Percentiles rank a stretch among this genome's conserved stretches.
Evolutionary conservation across 179 eudicot species (phyloP).

Genomic region (Nepenthes alata): DNA sequence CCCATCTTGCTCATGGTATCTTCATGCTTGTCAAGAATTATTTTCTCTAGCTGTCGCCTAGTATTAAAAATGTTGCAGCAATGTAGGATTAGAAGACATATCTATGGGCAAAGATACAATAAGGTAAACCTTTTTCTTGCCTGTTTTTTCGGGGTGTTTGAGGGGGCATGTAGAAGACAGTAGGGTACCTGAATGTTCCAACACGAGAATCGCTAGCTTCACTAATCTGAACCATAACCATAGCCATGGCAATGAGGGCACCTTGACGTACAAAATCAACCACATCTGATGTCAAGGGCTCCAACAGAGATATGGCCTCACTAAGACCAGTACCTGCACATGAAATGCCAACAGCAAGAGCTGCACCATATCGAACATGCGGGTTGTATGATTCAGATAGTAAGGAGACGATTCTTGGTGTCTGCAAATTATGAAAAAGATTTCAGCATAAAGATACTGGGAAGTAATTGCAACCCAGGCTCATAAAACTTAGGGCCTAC

Average conservation of each 20-base stretch:
- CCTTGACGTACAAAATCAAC: slow-evolving; percentile 99
- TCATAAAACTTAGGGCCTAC: too few species aligned
- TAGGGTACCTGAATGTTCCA: slow-evolving; percentile 78
- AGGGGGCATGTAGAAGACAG: background rate
- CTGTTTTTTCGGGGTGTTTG: background rate
- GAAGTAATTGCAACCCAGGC: background rate
- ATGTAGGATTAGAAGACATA: background rate
- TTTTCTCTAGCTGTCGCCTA: slow-evolving; percentile 90
- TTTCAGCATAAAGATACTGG: slow-evolving; percentile 1
- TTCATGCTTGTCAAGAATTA: slow-evolving; percentile 93
- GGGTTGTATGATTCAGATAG: slow-evolving; percentile 96
- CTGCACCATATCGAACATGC: slow-evolving; percentile 99
- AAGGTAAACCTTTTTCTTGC: background rate
- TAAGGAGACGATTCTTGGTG: slow-evolving; percentile 82
- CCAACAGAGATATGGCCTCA: slow-evolving; percentile 90
- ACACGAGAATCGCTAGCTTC: slow-evolving; percentile 96
- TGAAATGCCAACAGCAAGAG: slow-evolving; percentile 92
- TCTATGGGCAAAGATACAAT: background rate
- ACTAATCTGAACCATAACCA: slow-evolving; percentile 93
- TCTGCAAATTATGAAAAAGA: slow-evolving; percentile 38
- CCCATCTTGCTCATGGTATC: slow-evolving; percentile 99
- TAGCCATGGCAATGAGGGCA: slow-evolving; percentile 96
- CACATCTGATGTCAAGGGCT: slow-evolving; percentile 92
- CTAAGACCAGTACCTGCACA: slow-evolving; percentile 94
- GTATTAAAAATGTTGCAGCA: background rate